These are phyloP conservation scores for Pestalotiopsis sp. DNA, from an alignment of 2,329 filamentous ascomycete genomes.

Conservation along the genomic window DNA sequence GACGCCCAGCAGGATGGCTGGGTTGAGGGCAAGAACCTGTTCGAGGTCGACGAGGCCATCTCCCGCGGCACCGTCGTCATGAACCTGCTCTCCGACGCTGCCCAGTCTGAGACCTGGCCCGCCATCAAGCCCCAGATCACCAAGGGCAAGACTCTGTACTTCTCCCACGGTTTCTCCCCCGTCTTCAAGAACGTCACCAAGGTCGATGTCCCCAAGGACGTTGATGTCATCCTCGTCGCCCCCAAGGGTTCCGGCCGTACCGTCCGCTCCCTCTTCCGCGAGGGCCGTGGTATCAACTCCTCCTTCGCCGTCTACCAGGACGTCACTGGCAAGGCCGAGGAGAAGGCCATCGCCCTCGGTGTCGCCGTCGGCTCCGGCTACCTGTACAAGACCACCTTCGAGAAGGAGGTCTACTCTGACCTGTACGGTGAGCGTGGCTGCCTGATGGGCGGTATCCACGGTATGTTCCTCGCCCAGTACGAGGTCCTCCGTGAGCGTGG, in stretches of 20 bases:
- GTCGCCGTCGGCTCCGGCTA: conserved; percentile 97
- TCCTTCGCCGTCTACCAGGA: conserved; percentile 98
- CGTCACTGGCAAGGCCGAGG: conserved; percentile 95
- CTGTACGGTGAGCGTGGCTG: conserved; percentile 99
- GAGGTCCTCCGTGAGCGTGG: conserved; percentile 98
- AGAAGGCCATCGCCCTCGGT: conserved; percentile 95
- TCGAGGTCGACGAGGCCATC: conserved; percentile 97
- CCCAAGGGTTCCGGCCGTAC: conserved; percentile 99
- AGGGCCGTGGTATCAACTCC: conserved; percentile 99
- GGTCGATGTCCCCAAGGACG: conserved; percentile 91
- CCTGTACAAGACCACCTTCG: conserved; percentile 99
- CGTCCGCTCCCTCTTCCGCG: conserved; percentile 96
- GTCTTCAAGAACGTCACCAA: conserved; percentile 99
- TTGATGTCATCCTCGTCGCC: conserved; percentile 98
- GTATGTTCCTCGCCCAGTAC: conserved; percentile 99
- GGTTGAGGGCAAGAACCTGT: conserved; percentile 98
- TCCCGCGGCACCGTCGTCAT: conserved; percentile 91
- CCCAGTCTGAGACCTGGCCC: conserved; percentile 98
- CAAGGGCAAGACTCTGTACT: conserved; percentile 99
- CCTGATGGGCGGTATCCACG: conserved; percentile 99
- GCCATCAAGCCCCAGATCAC: conserved; percentile 96
- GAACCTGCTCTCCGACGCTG: conserved; percentile 98
- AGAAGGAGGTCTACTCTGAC: conserved; percentile 99
- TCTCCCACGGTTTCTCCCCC: conserved; percentile 99
- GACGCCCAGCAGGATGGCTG: conserved; percentile 96